phyloP scores from a whole-genome alignment of 208 protist genomes.

The Trypanosoma caninum region DNA sequence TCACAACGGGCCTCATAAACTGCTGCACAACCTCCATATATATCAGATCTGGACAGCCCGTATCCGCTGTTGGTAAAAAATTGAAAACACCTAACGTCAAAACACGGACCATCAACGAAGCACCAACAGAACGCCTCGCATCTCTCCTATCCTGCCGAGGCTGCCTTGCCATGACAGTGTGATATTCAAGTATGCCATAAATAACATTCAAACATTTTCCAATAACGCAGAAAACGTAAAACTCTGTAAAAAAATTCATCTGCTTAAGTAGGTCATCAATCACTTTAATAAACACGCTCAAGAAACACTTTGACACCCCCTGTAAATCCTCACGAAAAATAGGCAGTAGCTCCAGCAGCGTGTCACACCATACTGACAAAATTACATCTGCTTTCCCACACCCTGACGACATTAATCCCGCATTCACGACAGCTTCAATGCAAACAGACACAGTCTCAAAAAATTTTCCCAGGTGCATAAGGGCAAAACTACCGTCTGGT shows the following conservation, averaged over 20 bases:
- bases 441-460: constrained; percentile 7
- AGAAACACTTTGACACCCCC: neutral
- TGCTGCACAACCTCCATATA: neutral
- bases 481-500: too few relatives aligned
- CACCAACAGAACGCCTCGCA: neutral
- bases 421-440: constrained; percentile 4
- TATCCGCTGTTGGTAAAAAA: neutral
- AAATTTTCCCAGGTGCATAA: neutral
- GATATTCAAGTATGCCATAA: constrained; percentile 11
- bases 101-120: constrained; percentile 12
- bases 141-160: neutral
- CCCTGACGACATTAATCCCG: too few relatives aligned
- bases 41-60: neutral
- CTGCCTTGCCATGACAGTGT: neutral
- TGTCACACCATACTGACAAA: constrained; percentile 15
- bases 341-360: constrained; percentile 13
- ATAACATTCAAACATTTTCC: constrained; percentile 7
- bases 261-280: constrained; percentile 7
- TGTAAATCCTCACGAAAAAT: constrained; percentile 2
- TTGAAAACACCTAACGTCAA: neutral
- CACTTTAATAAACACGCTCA: constrained; percentile 6
- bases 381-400: constrained; percentile 8
- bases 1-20: constrained; percentile 9
- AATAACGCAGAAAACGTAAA: neutral
- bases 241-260: neutral